phyloP scores from a whole-genome alignment of 2,329 filamentous ascomycete species.

The Aspergillus quadrilineatus region DNA sequence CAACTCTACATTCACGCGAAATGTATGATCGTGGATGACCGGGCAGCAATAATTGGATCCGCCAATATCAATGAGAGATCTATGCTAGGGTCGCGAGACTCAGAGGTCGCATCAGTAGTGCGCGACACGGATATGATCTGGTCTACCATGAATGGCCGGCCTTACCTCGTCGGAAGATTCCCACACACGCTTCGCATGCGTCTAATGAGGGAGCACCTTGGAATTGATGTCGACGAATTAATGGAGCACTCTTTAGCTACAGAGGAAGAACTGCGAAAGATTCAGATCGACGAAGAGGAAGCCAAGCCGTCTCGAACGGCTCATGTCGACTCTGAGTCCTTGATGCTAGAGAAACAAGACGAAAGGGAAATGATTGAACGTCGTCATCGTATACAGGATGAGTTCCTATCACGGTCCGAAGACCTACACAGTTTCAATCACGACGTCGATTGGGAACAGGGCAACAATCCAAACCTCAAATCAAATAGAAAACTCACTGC shows the following conservation, averaged over 20 bases:
- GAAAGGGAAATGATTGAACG: constrained; percentile 45
- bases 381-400: constrained; percentile 52
- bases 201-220: constrained; percentile 93
- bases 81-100: constrained; percentile 88
- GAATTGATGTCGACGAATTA: constrained; percentile 90
- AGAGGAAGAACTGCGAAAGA: constrained; percentile 61
- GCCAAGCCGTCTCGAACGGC: constrained; percentile 24
- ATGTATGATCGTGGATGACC: constrained; percentile 92
- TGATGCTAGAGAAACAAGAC: constrained; percentile 38
- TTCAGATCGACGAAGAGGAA: constrained; percentile 56
- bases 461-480: constrained; percentile 58
- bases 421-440: constrained; percentile 70
- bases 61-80: constrained; percentile 99
- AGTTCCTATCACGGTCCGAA: constrained; percentile 57
- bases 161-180: constrained; percentile 88
- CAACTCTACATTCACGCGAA: constrained; percentile 99
- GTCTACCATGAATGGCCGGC: constrained; percentile 86
- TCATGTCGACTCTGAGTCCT: constrained; percentile 30
- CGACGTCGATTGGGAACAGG: constrained; percentile 64
- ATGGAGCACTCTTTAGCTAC: constrained; percentile 73
- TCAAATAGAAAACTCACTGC: constrained; percentile 55
- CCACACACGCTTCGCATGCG: constrained; percentile 89
- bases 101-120: constrained; percentile 85
- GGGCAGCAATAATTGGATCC: constrained; percentile 89
- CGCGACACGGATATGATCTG: constrained; percentile 89